These are phyloP conservation scores for Saturnispora halmiae DNA, from an alignment of 805 yeast genomes.

Conservation along the genomic window DNA sequence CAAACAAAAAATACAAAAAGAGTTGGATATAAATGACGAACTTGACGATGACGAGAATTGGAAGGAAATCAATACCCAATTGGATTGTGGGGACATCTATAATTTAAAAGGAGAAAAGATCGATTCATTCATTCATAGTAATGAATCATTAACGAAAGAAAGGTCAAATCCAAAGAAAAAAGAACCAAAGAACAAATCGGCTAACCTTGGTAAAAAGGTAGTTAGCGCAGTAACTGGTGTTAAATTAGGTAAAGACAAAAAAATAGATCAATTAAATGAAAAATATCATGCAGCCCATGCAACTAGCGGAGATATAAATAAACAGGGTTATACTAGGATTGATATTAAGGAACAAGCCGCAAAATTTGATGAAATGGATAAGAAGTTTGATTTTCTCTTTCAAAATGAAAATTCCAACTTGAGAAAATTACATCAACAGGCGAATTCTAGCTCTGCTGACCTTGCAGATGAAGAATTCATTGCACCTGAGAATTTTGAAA, in stretches of 20 bases:
- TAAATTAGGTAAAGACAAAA: constrained; percentile 9
- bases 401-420: constrained; percentile 27
- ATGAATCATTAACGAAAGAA: constrained; percentile 17
- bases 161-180: constrained; percentile 10
- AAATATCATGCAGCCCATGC: constrained; percentile 16
- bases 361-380: constrained; percentile 45
- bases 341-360: constrained; percentile 82
- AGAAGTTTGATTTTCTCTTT: constrained; percentile 45
- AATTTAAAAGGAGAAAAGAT: constrained; percentile 69
- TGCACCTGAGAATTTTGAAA: constrained; percentile 22
- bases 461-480: constrained; percentile 12
- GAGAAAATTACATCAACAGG: constrained; percentile 21
- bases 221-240: constrained; percentile 10
- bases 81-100: constrained; percentile 60
- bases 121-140: constrained; percentile 28
- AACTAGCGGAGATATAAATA: constrained; percentile 38
- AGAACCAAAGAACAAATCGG: constrained; percentile 10
- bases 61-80: constrained; percentile 81
- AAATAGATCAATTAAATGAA: constrained; percentile 9
- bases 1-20: constrained; percentile 2
- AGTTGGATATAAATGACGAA: constrained; percentile 15
- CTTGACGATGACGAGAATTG: constrained; percentile 47
- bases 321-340: constrained; percentile 78
- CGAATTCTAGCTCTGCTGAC: constrained; percentile 9
- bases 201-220: constrained; percentile 10